These are phyloP conservation scores for Hypholoma fasciculare DNA, from an alignment of 768 basidiomycete genomes.

Conservation along the genomic window DNA sequence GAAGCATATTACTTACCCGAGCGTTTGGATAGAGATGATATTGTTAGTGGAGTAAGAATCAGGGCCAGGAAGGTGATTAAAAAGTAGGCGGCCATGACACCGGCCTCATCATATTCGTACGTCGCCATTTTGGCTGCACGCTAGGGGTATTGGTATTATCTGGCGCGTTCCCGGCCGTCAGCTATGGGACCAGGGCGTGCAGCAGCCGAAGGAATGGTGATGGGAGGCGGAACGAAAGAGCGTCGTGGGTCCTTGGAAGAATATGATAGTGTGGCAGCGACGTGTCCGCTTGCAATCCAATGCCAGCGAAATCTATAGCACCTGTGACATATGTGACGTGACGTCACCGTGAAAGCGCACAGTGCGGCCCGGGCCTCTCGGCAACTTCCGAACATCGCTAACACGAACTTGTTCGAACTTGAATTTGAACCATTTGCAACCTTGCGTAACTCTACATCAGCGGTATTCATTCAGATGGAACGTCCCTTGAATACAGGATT, in stretches of 20 bases:
- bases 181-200: not conserved
- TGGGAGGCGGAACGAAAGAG: constrained; percentile 1
- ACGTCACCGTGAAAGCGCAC: not conserved
- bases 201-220: not conserved
- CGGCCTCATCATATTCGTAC: constrained; percentile 85
- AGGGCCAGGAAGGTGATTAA: constrained; percentile 87
- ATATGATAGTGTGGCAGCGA: constrained; percentile 3
- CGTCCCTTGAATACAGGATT: no score
- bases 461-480: no score
- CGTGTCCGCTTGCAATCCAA: constrained; percentile 6
- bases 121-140: constrained; percentile 57
- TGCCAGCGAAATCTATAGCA: not conserved
- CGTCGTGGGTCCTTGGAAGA: constrained; percentile 1
- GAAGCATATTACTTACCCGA: constrained; percentile 39
- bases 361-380: not conserved
- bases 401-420: no score
- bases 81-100: constrained; percentile 89
- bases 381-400: no score
- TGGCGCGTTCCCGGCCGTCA: not conserved
- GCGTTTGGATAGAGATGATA: constrained; percentile 45
- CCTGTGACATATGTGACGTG: constrained; percentile 7
- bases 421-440: no score
- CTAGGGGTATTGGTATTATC: constrained; percentile 4
- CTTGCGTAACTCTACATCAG: no score
- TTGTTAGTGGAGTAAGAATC: constrained; percentile 76